These are phyloP conservation scores for Aquanectria penicillioides DNA, from an alignment of 2,329 filamentous ascomycete species.

Conservation along the genomic window DNA sequence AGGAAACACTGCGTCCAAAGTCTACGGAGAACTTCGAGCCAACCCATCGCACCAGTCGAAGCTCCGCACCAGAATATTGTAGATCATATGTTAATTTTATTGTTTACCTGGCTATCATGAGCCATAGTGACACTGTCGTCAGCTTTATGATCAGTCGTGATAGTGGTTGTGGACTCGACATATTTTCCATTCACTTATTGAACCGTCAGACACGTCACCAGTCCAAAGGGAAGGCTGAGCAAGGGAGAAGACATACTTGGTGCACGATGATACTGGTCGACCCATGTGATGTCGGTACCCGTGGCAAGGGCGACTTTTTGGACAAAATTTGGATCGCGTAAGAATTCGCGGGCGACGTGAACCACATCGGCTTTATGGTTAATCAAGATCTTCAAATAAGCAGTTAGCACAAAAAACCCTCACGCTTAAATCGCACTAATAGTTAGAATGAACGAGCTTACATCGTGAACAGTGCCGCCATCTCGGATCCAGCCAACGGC, in stretches of 20 bases:
- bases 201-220: no score
- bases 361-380: background rate
- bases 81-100: no score
- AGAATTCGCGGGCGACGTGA: background rate
- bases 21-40: no score
- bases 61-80: no score
- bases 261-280: slow-evolving; percentile 6
- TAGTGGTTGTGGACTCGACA: background rate
- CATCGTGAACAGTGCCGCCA: background rate
- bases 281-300: background rate
- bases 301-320: background rate
- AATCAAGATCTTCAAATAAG: background rate
- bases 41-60: no score
- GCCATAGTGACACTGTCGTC: no score
- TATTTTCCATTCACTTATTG: slow-evolving; percentile 6
- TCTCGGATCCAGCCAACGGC: slow-evolving; percentile 7
- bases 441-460: background rate
- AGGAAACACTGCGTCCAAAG: no score
- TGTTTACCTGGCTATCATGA: no score
- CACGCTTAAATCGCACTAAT: background rate
- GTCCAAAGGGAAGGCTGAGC: background rate
- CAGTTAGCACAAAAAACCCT: background rate
- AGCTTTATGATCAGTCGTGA: background rate
- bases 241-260: background rate
- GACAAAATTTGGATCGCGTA: background rate